phyloP scores from a whole-genome alignment of 2,329 filamentous ascomycete species.

The Coniochaeta prunicola region DNA sequence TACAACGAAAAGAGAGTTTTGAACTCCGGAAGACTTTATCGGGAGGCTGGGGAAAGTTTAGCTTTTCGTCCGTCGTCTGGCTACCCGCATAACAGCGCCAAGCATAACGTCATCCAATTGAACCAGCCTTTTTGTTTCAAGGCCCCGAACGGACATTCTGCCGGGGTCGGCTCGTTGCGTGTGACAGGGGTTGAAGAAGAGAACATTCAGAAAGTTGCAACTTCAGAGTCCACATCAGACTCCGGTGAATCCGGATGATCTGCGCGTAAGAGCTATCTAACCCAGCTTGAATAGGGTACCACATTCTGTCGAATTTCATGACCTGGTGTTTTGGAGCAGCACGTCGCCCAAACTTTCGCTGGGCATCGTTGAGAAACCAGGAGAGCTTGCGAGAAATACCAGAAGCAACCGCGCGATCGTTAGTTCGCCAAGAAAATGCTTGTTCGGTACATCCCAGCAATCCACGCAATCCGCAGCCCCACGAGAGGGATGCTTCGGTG shows the following conservation, averaged over 20 bases:
- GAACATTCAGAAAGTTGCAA: not conserved
- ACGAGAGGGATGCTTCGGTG: not conserved
- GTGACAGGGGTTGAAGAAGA: not conserved
- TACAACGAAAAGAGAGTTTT: not conserved
- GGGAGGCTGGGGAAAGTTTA: not conserved
- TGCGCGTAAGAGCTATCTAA: not conserved
- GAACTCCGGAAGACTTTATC: not conserved
- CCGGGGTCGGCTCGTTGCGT: not conserved
- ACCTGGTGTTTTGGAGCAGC: not conserved
- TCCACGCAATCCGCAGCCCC: not conserved
- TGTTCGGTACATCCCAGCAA: not conserved
- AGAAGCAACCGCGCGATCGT: not conserved
- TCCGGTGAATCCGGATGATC: not conserved
- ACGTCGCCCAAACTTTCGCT: not conserved
- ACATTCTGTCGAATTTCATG: not conserved
- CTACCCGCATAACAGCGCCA: not conserved
- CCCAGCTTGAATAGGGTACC: not conserved
- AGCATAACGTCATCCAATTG: conserved; percentile 1
- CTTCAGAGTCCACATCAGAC: not conserved
- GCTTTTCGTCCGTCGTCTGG: not conserved
- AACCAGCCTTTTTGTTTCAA: not conserved
- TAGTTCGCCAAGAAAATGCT: conserved; percentile 1
- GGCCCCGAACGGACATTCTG: not conserved
- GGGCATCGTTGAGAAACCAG: not conserved
- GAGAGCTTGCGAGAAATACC: not conserved